These are phyloP conservation scores for Chimonanthus praecox DNA, from an alignment of 164 flowering plant genomes.

Conservation along the genomic window DNA sequence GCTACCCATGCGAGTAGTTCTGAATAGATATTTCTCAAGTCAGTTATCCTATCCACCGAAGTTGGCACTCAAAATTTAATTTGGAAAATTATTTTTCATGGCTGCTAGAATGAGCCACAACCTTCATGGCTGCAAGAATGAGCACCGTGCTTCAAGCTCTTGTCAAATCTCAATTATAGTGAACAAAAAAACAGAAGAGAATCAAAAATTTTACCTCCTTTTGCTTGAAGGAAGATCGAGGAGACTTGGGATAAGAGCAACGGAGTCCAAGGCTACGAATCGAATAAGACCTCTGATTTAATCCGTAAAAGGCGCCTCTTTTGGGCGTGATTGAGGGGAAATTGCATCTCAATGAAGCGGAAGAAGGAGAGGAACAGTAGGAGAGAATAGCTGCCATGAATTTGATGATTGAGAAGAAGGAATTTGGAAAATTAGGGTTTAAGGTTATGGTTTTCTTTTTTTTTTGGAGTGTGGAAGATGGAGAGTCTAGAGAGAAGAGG, in stretches of 20 bases:
- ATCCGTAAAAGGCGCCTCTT: slow-evolving; percentile 1
- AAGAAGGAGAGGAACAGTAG: slow-evolving; percentile 18
- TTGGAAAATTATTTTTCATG: not conserved
- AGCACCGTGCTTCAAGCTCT: not conserved
- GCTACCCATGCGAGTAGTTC: no score
- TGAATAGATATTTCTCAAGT: not conserved
- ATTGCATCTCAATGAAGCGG: slow-evolving; percentile 7
- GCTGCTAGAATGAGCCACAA: not conserved
- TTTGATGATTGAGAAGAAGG: slow-evolving; percentile 5
- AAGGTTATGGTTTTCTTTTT: no score
- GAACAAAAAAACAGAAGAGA: not conserved
- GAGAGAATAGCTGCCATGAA: slow-evolving; percentile 46
- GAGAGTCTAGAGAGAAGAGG: not conserved
- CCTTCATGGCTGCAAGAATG: not conserved
- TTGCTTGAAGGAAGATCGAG: slow-evolving; percentile 9
- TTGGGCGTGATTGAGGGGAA: slow-evolving; percentile 19
- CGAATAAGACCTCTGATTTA: slow-evolving; percentile 6
- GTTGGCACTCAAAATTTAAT: not conserved
- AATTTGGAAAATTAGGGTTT: not conserved
- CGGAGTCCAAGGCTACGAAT: slow-evolving; percentile 11
- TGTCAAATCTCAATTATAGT: not conserved
- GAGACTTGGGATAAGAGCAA: slow-evolving; percentile 20
- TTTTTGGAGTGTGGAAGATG: not conserved
- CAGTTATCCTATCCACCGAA: not conserved
- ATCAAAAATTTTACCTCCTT: slow-evolving; percentile 16